These are phyloP conservation scores for Gossypium trilobum DNA, from an alignment of 441 rosid genomes.

Conservation along the genomic window DNA sequence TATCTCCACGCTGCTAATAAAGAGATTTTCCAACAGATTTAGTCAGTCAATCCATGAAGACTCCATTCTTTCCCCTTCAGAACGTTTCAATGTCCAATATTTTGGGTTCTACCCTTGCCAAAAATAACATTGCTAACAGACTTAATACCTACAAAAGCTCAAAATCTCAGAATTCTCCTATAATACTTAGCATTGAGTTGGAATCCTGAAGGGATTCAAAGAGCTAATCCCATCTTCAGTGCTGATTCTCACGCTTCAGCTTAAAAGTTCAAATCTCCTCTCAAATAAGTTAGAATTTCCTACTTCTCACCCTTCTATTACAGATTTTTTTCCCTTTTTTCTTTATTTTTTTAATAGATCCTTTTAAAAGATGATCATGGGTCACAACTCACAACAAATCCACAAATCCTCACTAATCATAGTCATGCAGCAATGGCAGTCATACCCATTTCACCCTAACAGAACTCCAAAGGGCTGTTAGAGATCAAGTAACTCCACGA, in stretches of 20 bases:
- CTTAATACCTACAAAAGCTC: not conserved
- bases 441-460: not conserved
- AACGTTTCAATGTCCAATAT: not conserved
- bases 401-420: not conserved
- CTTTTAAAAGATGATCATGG: not conserved
- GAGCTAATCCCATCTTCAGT: not conserved
- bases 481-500: not conserved
- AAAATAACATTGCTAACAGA: not conserved
- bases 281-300: not conserved
- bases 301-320: not conserved
- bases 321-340: not conserved
- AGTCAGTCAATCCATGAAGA: not conserved
- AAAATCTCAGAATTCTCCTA: not conserved
- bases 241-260: not conserved
- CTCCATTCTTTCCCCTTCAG: not conserved
- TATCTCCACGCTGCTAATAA: not conserved
- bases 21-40: not conserved
- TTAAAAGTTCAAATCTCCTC: not conserved
- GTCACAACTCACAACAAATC: not conserved
- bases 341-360: not conserved
- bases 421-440: not conserved
- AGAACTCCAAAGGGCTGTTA: not conserved
- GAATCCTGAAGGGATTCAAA: not conserved
- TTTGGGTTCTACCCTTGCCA: not conserved
- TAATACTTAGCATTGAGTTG: not conserved